Evolutionary conservation across 2,329 filamentous ascomycete species (phyloP).

Genomic region (Apiospora kogelbergensis): DNA sequence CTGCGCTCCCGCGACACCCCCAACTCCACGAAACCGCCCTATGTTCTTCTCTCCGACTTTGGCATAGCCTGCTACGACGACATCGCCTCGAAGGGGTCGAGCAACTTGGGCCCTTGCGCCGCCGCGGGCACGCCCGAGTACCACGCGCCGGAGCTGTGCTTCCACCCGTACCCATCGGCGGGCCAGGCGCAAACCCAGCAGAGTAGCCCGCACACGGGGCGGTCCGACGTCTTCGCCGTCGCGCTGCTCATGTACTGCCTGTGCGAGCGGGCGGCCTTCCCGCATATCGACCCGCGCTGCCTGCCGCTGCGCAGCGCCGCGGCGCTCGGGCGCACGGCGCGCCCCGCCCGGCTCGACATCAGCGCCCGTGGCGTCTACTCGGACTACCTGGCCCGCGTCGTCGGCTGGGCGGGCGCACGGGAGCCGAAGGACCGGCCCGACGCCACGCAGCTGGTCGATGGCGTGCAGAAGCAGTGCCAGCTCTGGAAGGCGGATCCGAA

Average conservation of each 20-base stretch:
- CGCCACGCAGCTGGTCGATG: slow-evolving; percentile 10
- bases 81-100: not conserved
- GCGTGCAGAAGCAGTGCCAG: slow-evolving; percentile 7
- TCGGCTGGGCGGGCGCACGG: slow-evolving; percentile 17
- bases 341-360: slow-evolving; percentile 13
- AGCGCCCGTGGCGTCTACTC: slow-evolving; percentile 16
- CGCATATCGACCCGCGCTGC: slow-evolving; percentile 17
- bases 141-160: slow-evolving; percentile 20
- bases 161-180: slow-evolving; percentile 15
- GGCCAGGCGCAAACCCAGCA: not conserved
- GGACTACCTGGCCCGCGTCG: slow-evolving; percentile 17
- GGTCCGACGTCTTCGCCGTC: slow-evolving; percentile 19
- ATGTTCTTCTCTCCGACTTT: slow-evolving; percentile 20
- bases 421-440: slow-evolving; percentile 16
- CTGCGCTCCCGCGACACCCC: slow-evolving; percentile 19
- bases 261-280: slow-evolving; percentile 18
- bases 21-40: slow-evolving; percentile 18
- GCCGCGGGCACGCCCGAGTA: slow-evolving; percentile 15
- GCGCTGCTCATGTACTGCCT: slow-evolving; percentile 17
- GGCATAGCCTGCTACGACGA: slow-evolving; percentile 14
- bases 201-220: slow-evolving; percentile 15
- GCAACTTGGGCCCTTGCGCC: not conserved
- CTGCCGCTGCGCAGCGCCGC: slow-evolving; percentile 13
- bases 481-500: slow-evolving; percentile 16
- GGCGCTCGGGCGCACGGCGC: slow-evolving; percentile 17